phyloP scores from a whole-genome alignment of 2,329 filamentous ascomycete species.

The Penicillium fuscoglaucum region DNA sequence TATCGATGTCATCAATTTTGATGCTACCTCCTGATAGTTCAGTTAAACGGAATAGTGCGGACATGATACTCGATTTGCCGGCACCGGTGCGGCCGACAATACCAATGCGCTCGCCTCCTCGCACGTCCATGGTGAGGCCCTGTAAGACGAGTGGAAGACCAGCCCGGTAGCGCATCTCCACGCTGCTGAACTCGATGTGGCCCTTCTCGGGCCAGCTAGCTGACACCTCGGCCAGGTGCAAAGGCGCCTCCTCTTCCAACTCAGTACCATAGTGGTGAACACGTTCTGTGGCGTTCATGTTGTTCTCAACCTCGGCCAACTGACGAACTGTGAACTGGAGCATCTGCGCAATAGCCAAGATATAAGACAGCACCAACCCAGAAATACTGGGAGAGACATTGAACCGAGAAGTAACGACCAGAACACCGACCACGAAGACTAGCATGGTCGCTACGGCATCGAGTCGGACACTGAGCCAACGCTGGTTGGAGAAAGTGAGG shows the following conservation, averaged over 20 bases:
- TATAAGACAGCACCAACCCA: slow-evolving; percentile 88
- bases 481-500: slow-evolving; percentile 90
- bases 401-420: slow-evolving; percentile 90
- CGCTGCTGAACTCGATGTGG: slow-evolving; percentile 72
- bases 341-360: slow-evolving; percentile 90
- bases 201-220: slow-evolving; percentile 82
- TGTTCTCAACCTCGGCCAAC: slow-evolving; percentile 92
- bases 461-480: slow-evolving; percentile 84
- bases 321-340: slow-evolving; percentile 94
- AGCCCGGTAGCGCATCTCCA: slow-evolving; percentile 75
- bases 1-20: slow-evolving; percentile 47
- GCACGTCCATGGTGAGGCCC: slow-evolving; percentile 56
- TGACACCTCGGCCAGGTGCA: slow-evolving; percentile 70
- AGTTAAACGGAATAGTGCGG: slow-evolving; percentile 46
- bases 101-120: slow-evolving; percentile 50
- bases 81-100: slow-evolving; percentile 50
- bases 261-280: slow-evolving; percentile 84
- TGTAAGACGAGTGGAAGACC: slow-evolving; percentile 72
- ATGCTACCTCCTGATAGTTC: slow-evolving; percentile 45
- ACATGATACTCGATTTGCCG: slow-evolving; percentile 50
- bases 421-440: slow-evolving; percentile 82
- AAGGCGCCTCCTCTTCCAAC: slow-evolving; percentile 84
- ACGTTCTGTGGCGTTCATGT: slow-evolving; percentile 95
- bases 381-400: slow-evolving; percentile 79
- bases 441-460: slow-evolving; percentile 81